These are phyloP conservation scores for Fusarium sterilihyphosum DNA, from an alignment of 2,329 filamentous ascomycete genomes.

Conservation along the genomic window DNA sequence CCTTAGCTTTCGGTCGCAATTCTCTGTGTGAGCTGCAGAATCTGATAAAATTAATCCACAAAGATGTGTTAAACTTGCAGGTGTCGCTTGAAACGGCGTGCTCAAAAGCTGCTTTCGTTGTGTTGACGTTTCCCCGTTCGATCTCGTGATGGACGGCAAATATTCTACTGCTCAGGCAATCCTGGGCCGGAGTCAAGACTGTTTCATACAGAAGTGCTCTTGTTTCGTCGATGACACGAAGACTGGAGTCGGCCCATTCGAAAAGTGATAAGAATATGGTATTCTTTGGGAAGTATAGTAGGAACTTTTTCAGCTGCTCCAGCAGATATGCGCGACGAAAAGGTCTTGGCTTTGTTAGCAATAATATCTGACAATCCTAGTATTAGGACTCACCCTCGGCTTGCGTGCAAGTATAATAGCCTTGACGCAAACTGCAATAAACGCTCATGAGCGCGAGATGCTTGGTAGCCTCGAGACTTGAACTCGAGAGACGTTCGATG, in stretches of 20 bases:
- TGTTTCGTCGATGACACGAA: slow-evolving; percentile 80
- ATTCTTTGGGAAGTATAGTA: slow-evolving; percentile 77
- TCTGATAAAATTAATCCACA: slow-evolving; percentile 63
- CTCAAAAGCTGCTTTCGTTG: slow-evolving; percentile 62
- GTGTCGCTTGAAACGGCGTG: slow-evolving; percentile 56
- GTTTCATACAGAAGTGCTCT: slow-evolving; percentile 70
- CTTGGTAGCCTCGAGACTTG: slow-evolving; percentile 47
- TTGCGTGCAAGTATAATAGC: slow-evolving; percentile 74
- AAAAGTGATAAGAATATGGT: slow-evolving; percentile 78
- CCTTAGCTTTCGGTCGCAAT: slow-evolving; percentile 54
- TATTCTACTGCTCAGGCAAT: slow-evolving; percentile 56
- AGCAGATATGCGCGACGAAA: slow-evolving; percentile 76
- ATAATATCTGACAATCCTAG: neutral
- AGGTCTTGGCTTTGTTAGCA: slow-evolving; percentile 54
- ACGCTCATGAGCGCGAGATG: slow-evolving; percentile 63
- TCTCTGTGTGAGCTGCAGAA: slow-evolving; percentile 55
- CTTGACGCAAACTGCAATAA: slow-evolving; percentile 75
- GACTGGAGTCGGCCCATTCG: slow-evolving; percentile 76
- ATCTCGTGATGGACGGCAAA: slow-evolving; percentile 65
- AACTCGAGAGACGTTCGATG: slow-evolving; percentile 56
- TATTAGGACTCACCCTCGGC: slow-evolving; percentile 57
- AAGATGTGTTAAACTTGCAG: slow-evolving; percentile 51
- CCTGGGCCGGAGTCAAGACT: slow-evolving; percentile 53
- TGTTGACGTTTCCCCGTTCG: slow-evolving; percentile 58
- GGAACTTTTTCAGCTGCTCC: slow-evolving; percentile 66